These are phyloP conservation scores for Phanerochaete carnosa DNA, from an alignment of 768 basidiomycete species.

Conservation along the genomic window DNA sequence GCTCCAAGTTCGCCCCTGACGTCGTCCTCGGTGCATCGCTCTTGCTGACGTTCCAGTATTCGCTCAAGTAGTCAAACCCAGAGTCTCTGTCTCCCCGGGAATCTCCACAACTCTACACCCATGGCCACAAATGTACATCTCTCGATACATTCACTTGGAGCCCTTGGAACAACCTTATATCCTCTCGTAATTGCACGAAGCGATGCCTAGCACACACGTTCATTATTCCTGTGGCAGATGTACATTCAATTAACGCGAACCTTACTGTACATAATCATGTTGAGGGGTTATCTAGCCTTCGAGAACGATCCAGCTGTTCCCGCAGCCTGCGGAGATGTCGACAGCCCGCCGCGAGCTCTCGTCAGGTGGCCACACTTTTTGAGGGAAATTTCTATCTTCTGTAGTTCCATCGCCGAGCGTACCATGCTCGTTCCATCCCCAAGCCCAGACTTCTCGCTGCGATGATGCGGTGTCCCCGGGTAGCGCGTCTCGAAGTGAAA, in stretches of 20 bases:
- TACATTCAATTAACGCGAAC: not conserved
- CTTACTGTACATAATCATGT: constrained; percentile 2
- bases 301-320: constrained; percentile 45
- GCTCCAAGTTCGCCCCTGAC: constrained; percentile 22
- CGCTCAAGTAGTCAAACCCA: not conserved
- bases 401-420: constrained; percentile 74
- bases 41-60: constrained; percentile 26
- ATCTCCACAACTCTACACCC: not conserved
- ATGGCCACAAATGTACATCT: not conserved
- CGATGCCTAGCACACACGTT: not conserved
- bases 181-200: constrained; percentile 5
- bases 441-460: constrained; percentile 61
- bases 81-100: not conserved
- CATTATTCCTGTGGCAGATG: not conserved
- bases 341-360: constrained; percentile 6
- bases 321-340: constrained; percentile 47
- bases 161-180: not conserved
- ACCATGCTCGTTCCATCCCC: constrained; percentile 99
- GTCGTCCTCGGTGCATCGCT: constrained; percentile 28
- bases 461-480: constrained; percentile 5
- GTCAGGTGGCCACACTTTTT: constrained; percentile 50
- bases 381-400: constrained; percentile 47
- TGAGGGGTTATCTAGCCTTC: not conserved
- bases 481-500: not conserved
- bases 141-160: not conserved